A percentile compares a stretch with the other conserved stretches of the same genome.
Evolutionary conservation across 1,284 basidiomycete genomes (phyloP).

Genomic region (Apiotrichum veenhuisii): DNA sequence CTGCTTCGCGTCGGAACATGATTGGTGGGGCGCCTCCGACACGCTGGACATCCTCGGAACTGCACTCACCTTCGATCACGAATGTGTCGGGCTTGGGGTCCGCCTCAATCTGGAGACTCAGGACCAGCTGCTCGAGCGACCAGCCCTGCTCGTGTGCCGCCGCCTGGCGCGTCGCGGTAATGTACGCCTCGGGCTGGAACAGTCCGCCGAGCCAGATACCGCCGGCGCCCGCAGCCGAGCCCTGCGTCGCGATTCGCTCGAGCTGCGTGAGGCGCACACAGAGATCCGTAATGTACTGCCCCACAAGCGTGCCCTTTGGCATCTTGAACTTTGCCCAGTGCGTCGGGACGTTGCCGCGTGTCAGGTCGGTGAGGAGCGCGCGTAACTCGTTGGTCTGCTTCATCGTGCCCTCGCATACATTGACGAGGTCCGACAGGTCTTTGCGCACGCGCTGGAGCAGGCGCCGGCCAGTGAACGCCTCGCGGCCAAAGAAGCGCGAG

Average conservation of each 20-base stretch:
- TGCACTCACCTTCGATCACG: slow-evolving; percentile 76
- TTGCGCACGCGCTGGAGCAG: slow-evolving; percentile 70
- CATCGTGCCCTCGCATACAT: slow-evolving; percentile 76
- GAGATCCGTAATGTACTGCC: slow-evolving; percentile 80
- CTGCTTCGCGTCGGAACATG: slow-evolving; percentile 67
- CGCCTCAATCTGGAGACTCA: slow-evolving; percentile 73
- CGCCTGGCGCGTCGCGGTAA: slow-evolving; percentile 88
- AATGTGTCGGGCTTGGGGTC: slow-evolving; percentile 61
- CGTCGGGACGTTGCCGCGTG: slow-evolving; percentile 80
- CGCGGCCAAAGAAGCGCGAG: slow-evolving; percentile 81
- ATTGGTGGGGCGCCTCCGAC: too few relatives aligned
- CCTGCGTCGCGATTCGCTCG: slow-evolving; percentile 61
- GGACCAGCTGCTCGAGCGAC: slow-evolving; percentile 82
- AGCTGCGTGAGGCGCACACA: slow-evolving; percentile 73
- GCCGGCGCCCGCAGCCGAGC: slow-evolving; percentile 39
- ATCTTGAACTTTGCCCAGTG: slow-evolving; percentile 90
- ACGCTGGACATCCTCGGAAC: too few relatives aligned
- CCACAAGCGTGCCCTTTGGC: slow-evolving; percentile 70
- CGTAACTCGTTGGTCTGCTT: slow-evolving; percentile 95
- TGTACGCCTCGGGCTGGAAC: slow-evolving; percentile 92
- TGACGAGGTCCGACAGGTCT: slow-evolving; percentile 74
- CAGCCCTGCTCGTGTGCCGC: slow-evolving; percentile 84
- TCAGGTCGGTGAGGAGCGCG: slow-evolving; percentile 76
- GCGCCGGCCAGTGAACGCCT: slow-evolving; percentile 71
- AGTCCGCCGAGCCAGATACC: slow-evolving; percentile 82